Base-by-base conservation (phyloP, 148 eudicot species). In the Polygonum aviculare region DNA sequence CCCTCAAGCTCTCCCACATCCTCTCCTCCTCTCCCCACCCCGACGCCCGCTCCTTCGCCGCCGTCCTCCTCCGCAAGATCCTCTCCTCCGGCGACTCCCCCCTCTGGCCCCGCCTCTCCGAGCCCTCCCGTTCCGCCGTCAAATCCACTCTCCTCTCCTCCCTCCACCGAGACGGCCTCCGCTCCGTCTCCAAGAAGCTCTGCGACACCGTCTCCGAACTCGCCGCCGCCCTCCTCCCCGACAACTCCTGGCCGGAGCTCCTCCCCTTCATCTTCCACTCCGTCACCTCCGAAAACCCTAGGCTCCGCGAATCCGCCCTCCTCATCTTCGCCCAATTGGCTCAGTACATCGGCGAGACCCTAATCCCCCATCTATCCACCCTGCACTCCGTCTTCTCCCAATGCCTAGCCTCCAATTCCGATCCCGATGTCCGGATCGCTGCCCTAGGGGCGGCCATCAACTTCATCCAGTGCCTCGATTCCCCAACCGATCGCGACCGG, bases 191-290 rank as follows among this genome's bases (percentile, higher is more conserved):
- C 41, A 88, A 87, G 77, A 93, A 93, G 85, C 73, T 93, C 0
- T 90, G 96, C 63, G 98, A 93, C 49, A 89, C 93, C 15, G 73
- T 93, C 0, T 88, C 96, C 9, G 98, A 93, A 74, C 89, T 93
- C 5, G 98, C 96, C 3, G 91, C 96, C 0, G 88, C 89, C 26
- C 85, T 90, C 78, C 38, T 91, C 16, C 96, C 93, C 0, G 96
- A 91, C 0, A 85, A 85, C 62, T 85, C 87, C 2, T 93, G 98
- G 96, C 90, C 90, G 10, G 96, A 91, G 55, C 80, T 93, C 2
- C 55, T 93, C 45, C 98, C 96, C 22, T 93, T 89, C 35, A 89
- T 91, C 91, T 90, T 90, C 22, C 88, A 89, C 75, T 89, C 93
- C 45, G 93, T 89, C 0, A 86, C 88, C 0, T 82, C 90, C 12